Conservation (phyloP, 352 stramenopile species). For the Phytophthora pseudosyringae region DNA sequence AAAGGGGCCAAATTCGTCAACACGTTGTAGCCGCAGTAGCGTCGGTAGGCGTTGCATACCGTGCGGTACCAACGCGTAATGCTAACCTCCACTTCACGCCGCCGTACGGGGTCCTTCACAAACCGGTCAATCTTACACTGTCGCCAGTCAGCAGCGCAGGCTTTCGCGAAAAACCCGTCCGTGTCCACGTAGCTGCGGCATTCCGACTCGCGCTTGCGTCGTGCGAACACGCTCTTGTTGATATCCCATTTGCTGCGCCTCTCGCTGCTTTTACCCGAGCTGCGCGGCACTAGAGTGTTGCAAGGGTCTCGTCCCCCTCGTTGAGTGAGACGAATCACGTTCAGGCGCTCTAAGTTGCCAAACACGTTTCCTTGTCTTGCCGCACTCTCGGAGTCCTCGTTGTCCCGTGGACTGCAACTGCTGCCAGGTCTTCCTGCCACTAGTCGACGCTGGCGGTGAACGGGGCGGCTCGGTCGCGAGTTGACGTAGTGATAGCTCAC, state of each 20-base stretch:
- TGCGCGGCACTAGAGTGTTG: conserved; percentile 72
- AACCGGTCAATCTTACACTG: conserved; percentile 84
- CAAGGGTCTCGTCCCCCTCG: conserved; percentile 72
- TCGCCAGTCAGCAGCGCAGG: conserved; percentile 68
- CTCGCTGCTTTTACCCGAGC: conserved; percentile 47
- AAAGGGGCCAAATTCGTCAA: conserved; percentile 58
- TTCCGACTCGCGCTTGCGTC: conserved; percentile 61
- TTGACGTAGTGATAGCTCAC: conserved; percentile 57
- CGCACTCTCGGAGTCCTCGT: conserved; percentile 15
- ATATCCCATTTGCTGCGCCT: conserved; percentile 71
- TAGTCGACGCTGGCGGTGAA: conserved; percentile 27
- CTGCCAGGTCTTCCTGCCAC: conserved; percentile 4
- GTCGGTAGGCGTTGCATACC: conserved; percentile 66
- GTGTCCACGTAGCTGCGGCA: conserved; percentile 74
- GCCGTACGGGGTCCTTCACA: conserved; percentile 61
- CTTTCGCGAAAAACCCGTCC: conserved; percentile 68
- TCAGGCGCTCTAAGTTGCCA: conserved; percentile 51
- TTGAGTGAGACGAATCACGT: conserved; percentile 57
- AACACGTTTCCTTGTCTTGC: conserved; percentile 27
- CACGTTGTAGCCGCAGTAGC: conserved; percentile 70
- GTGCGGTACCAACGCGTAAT: conserved; percentile 62
- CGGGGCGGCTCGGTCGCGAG: conserved; percentile 29
- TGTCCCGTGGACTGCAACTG: conserved; percentile 14
- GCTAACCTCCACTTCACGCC: conserved; percentile 64
- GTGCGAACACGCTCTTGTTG: conserved; percentile 80